Evolutionary conservation across 2,329 filamentous ascomycete genomes (phyloP).

Genomic region (Diaporthe aspalathi): DNA sequence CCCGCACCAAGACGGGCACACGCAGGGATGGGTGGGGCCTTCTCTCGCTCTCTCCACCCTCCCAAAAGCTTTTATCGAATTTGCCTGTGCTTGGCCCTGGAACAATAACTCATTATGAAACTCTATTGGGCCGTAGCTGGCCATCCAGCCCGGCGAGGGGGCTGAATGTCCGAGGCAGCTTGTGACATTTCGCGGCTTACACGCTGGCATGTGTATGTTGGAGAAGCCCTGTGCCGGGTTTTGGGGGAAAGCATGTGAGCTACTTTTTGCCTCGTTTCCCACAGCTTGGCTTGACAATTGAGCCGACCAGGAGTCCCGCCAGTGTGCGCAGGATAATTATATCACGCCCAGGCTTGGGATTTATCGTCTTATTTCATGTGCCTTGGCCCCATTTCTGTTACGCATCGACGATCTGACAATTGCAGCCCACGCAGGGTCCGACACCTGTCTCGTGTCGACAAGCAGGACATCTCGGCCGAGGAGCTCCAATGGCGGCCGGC

Average conservation of each 20-base stretch:
- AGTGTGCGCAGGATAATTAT: not conserved
- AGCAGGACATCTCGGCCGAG: not conserved
- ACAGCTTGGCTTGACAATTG: not conserved
- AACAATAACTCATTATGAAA: conserved; percentile 5
- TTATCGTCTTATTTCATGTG: not conserved
- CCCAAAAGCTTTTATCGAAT: conserved; percentile 23
- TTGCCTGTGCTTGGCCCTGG: conserved; percentile 20
- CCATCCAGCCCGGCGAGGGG: not conserved
- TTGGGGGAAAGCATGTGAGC: conserved; percentile 14
- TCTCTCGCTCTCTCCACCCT: not conserved
- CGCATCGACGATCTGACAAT: not conserved
- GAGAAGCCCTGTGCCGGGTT: not conserved
- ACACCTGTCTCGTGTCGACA: not conserved
- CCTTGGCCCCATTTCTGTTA: too few species aligned
- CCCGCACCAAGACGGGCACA: conserved; percentile 4
- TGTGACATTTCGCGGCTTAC: conserved; percentile 22
- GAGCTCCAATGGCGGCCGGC: not conserved
- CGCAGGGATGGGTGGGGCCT: not conserved
- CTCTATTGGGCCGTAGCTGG: conserved; percentile 17
- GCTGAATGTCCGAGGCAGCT: conserved; percentile 35
- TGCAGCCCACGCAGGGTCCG: not conserved
- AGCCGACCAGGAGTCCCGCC: not conserved
- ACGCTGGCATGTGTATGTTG: not conserved
- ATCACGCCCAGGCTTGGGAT: not conserved
- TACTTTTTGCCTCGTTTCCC: not conserved